Base-by-base conservation (phyloP, 352 stramenopile species). In the Globisporangium canariense region DNA sequence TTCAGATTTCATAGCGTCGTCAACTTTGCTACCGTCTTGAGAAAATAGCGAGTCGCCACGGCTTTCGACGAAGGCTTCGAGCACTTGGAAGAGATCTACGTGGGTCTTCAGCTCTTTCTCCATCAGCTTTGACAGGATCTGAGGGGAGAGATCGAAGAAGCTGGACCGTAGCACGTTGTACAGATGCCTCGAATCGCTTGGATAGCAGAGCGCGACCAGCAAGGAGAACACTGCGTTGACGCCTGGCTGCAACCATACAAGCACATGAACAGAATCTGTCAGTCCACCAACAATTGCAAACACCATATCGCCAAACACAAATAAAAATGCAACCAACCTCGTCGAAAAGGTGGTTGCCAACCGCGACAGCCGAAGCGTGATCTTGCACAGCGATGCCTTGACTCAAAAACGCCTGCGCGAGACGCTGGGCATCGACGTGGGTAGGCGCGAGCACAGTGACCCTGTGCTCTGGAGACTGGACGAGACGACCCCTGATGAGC, bases 161-260 rank as follows among this genome's bases (percentile, higher is more conserved):
- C 81, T 72, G 13, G 85, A 93, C 3, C 85, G 81, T 22, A 93
- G 66, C 7, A 93, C 73, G 47, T 91, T 91, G 71, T 93, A 93
- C 10, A 93, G 58, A 53, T 91, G 78, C 10, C 79, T 79, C 10
- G 85, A 88, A 55, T 93, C 82, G 43, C 73, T 90, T 1, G 85
- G 82, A 43, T 68, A 86, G 60, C 73, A 81, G 10, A 93, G 74
- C 11, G 80, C 79, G 36, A 86, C 81, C 25, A 93, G 65, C 32
- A 93, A 62, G 41, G 85, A 91, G 46, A 83, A 89, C 14, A 93
- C 67, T 0, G 72, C 61, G 50, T 87, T 88, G 8, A 90, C 79
- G 20, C 79, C 71, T 22, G 79, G 79, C 61, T 92, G 61, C 41
- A 34, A 18, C 34, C 3, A 47, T 16, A 1, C 13, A 46, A 0